A percentile compares a stretch with the other conserved stretches of the same genome.
Evolutionary conservation across 192 early-diverging fungal species (phyloP).

Genomic region (Backusella australiensis): DNA sequence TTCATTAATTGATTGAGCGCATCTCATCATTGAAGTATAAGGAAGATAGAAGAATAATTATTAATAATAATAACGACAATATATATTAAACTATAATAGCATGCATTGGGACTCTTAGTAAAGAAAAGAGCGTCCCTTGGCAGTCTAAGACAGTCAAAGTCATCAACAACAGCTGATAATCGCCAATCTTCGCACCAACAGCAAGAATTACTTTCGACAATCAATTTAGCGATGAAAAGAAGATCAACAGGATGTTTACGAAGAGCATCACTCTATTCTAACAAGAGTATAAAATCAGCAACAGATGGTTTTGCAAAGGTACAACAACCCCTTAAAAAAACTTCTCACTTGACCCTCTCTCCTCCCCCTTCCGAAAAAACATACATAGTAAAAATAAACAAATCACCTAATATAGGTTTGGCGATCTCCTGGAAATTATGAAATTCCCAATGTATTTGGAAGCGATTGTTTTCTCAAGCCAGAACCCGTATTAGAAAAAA

Average conservation of each 20-base stretch:
- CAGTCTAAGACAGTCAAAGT: conserved; percentile 28
- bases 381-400: conserved; percentile 2
- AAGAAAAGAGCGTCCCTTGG: conserved; percentile 22
- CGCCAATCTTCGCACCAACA: neutral
- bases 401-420: conserved; percentile 13
- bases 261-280: conserved; percentile 11
- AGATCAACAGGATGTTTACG: conserved; percentile 32
- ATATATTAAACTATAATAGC: neutral
- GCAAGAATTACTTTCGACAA: neutral
- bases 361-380: neutral
- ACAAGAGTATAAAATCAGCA: conserved; percentile 11
- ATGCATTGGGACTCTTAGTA: conserved; percentile 3
- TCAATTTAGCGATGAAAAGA: conserved; percentile 27
- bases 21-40: neutral
- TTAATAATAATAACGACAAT: neutral
- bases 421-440: conserved; percentile 27
- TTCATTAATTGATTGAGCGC: neutral
- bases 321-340: conserved; percentile 1
- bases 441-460: conserved; percentile 29
- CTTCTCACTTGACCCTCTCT: conserved; percentile 4
- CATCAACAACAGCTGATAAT: conserved; percentile 27
- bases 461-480: conserved; percentile 33
- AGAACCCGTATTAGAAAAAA: conserved; percentile 17
- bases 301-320: neutral
- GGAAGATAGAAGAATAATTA: neutral